Conservation (phyloP, 139 green algal genomes). For the Haematococcus sp. region DNA sequence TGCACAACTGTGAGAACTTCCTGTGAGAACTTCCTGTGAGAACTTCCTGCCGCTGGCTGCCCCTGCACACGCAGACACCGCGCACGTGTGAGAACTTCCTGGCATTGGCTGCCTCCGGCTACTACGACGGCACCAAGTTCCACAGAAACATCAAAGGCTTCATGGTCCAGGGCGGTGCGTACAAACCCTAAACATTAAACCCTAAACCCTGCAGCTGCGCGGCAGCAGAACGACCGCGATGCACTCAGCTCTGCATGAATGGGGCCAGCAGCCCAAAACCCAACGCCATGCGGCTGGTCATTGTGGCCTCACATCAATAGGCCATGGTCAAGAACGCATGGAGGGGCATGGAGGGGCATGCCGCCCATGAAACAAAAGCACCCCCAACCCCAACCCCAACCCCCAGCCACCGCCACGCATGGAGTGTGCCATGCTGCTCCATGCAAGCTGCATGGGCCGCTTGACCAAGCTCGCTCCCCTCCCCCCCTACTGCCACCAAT, state of each 20-base stretch:
- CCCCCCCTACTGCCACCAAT: not conserved
- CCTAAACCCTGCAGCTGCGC: not conserved
- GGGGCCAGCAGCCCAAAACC: not conserved
- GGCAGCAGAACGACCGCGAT: not conserved
- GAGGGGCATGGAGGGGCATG: too few relatives aligned
- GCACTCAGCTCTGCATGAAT: not conserved
- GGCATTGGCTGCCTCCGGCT: slow-evolving; percentile 84
- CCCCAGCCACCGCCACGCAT: too few relatives aligned
- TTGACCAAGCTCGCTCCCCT: not conserved
- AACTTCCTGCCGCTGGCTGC: not conserved
- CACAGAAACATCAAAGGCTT: slow-evolving; percentile 94
- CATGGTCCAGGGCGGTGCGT: slow-evolving; percentile 84
- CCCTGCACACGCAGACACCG: slow-evolving; percentile 38
- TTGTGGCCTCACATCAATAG: too few relatives aligned
- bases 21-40: too few relatives aligned
- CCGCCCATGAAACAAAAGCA: too few relatives aligned
- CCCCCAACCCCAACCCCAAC: too few relatives aligned
- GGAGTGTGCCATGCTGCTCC: slow-evolving; percentile 86
- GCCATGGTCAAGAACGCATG: too few relatives aligned
- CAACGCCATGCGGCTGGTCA: not conserved
- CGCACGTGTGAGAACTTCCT: slow-evolving; percentile 90
- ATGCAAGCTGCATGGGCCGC: not conserved
- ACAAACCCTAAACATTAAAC: not conserved
- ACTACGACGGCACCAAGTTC: slow-evolving; percentile 92
- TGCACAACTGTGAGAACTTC: too few relatives aligned